Conservation (phyloP, 108 stramenopile genomes). For the Pseudonitzschia pungens region DNA sequence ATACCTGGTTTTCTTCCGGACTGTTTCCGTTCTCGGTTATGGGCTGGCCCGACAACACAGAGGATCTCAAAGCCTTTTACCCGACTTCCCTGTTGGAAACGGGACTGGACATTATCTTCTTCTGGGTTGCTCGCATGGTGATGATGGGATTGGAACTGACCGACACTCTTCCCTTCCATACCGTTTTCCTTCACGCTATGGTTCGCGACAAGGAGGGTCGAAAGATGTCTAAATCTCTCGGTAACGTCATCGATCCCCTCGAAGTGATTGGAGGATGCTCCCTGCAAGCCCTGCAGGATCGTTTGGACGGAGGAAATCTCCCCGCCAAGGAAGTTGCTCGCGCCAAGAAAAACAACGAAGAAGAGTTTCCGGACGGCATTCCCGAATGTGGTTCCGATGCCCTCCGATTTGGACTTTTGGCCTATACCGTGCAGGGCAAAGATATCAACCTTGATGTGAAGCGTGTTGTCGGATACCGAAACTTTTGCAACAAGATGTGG, state of each 20-base stretch:
- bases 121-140: constrained; percentile 99
- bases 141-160: constrained; percentile 99
- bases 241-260: constrained; percentile 98
- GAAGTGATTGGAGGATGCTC: constrained; percentile 96
- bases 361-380: constrained; percentile 97
- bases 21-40: constrained; percentile 99
- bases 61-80: constrained; percentile 96
- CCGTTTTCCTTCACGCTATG: constrained; percentile 99
- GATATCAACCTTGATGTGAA: constrained; percentile 99
- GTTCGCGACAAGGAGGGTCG: constrained; percentile 98
- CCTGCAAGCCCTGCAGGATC: constrained; percentile 78
- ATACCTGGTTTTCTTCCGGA: constrained; percentile 99
- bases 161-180: constrained; percentile 92
- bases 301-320: constrained; percentile 93
- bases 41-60: constrained; percentile 96
- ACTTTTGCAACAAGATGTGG: constrained; percentile 99
- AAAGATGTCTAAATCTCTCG: constrained; percentile 99
- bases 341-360: constrained; percentile 92
- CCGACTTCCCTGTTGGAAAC: constrained; percentile 99
- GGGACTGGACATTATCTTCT: constrained; percentile 99
- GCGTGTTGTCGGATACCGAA: constrained; percentile 95
- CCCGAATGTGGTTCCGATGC: constrained; percentile 99
- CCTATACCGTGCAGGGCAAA: constrained; percentile 96
- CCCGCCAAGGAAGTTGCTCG: constrained; percentile 92
- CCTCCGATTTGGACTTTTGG: constrained; percentile 95